Percentiles rank a stretch among this genome's conserved stretches.
These are phyloP conservation scores for Metschnikowia henanensis DNA, from an alignment of 805 yeast genomes.

Conservation along the genomic window DNA sequence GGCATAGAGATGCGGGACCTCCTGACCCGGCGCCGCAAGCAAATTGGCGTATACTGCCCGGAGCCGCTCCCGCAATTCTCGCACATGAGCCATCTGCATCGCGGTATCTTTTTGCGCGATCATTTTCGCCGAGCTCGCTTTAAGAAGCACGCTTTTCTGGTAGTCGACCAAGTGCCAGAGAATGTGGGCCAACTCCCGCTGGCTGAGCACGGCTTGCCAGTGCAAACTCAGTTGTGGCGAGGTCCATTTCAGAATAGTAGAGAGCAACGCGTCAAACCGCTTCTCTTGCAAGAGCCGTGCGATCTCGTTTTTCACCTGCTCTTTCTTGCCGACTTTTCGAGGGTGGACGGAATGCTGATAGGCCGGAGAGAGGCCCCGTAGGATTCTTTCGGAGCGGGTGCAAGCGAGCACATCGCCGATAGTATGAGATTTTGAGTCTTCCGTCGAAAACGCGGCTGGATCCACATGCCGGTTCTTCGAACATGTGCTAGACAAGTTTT, in stretches of 20 bases:
- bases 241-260: conserved; percentile 13
- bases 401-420: neutral
- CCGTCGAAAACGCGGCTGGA: neutral
- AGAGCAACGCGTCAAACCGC: conserved; percentile 10
- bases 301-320: conserved; percentile 8
- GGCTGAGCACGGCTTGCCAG: conserved; percentile 14
- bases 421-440: neutral
- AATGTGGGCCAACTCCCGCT: conserved; percentile 15
- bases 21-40: conserved; percentile 6
- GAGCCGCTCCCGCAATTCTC: conserved; percentile 14
- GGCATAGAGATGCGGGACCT: conserved; percentile 10
- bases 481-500: neutral
- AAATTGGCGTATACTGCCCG: conserved; percentile 17
- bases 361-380: neutral
- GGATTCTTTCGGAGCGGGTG: neutral
- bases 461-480: neutral
- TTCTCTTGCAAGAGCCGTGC: conserved; percentile 8
- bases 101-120: neutral
- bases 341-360: neutral
- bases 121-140: conserved; percentile 10
- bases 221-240: conserved; percentile 4
- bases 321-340: neutral
- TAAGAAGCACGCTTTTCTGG: conserved; percentile 13
- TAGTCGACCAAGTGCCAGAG: conserved; percentile 12
- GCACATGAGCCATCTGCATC: conserved; percentile 10